Evolutionary conservation across 2,329 filamentous ascomycete species (phyloP), one percentile per base, ranked within the genome.

Genomic region (Thielaviopsis ethacetica): DNA sequence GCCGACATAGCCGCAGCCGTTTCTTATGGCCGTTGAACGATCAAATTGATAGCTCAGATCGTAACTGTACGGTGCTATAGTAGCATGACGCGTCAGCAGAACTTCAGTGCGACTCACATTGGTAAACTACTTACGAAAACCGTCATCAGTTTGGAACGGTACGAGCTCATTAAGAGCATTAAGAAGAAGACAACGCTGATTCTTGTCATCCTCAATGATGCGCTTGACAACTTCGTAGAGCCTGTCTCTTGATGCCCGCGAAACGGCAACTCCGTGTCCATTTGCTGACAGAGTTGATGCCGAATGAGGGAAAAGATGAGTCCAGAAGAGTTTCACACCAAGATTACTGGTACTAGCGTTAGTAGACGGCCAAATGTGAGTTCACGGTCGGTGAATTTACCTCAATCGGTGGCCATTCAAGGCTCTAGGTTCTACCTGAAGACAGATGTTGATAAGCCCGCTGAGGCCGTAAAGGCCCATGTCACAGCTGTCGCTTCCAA

Each of bases 1-100:
- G 1, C 93, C 93, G n/a, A 86, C 82, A 68, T 95, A 95, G 21
- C 89, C 90, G 62, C 86, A 86, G 1, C 80, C 72, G 1, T 88
- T 83, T 62, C 89, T 82, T n/a, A 94, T 78, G 17, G 82, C 79
- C 65, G 80, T 83, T 47, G 71, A 71, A 38, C 84, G 77, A 56
- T 91, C 86, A 62, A 87, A 85, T 53, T 74, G 70, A 66, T 75
- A 79, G 4, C 72, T 72, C 3, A 85, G 72, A 0, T 87, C 80
- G 62, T 84, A 84, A 15, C 75, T 73, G 64, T 85, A 85, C 6
- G 78, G 74, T 56, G 75, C 73, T 62, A 53, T 13, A 30, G 19
- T 24, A 41, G 5, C 3, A 3, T 1, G 17, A 7, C 4, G 2
- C 2, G 38, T 44, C 10, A 44, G 38, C 38, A 6, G 15, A n/a